These are phyloP conservation scores for Poronia punctata DNA, from an alignment of 495 filamentous ascomycete genomes.

Conservation along the genomic window DNA sequence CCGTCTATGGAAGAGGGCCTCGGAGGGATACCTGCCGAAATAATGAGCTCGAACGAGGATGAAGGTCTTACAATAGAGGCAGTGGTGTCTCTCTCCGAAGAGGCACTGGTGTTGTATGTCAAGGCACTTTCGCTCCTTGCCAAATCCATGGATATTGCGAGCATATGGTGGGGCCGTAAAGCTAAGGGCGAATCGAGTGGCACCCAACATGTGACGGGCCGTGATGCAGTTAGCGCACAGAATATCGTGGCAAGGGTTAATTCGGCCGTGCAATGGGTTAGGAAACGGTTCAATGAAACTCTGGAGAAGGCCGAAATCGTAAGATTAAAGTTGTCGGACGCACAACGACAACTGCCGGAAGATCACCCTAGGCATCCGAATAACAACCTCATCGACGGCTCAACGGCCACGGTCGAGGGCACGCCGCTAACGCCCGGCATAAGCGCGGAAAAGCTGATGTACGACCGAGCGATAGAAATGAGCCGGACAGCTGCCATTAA, in stretches of 20 bases:
- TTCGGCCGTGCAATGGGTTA: conserved; percentile 89
- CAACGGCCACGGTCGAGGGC: conserved; percentile 50
- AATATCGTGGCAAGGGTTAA: conserved; percentile 73
- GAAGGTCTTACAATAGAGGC: conserved; percentile 79
- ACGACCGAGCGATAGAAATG: conserved; percentile 95
- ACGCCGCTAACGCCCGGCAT: conserved; percentile 60
- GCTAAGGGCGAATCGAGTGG: conserved; percentile 56
- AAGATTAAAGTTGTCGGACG: conserved; percentile 75
- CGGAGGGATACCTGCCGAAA: conserved; percentile 45
- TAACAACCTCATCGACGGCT: conserved; percentile 51
- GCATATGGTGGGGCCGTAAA: conserved; percentile 82
- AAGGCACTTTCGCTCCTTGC: conserved; percentile 84
- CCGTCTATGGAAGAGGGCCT: conserved; percentile 68
- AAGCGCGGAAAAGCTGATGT: conserved; percentile 96
- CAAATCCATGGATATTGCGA: conserved; percentile 94
- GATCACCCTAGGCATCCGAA: conserved; percentile 81
- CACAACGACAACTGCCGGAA: conserved; percentile 73
- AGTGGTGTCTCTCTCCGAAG: conserved; percentile 79
- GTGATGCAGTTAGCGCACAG: conserved; percentile 40
- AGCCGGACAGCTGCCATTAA: conserved; percentile 89
- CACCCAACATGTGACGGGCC: conserved; percentile 37
- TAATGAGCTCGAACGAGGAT: conserved; percentile 46
- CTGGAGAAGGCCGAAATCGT: conserved; percentile 92
- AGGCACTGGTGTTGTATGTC: conserved; percentile 92
- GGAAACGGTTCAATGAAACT: conserved; percentile 89